Percentiles rank a stretch among this genome's conserved stretches.
These are phyloP conservation scores for Anisodus acutangulus DNA, from an alignment of 257 asterid genomes.

Conservation along the genomic window DNA sequence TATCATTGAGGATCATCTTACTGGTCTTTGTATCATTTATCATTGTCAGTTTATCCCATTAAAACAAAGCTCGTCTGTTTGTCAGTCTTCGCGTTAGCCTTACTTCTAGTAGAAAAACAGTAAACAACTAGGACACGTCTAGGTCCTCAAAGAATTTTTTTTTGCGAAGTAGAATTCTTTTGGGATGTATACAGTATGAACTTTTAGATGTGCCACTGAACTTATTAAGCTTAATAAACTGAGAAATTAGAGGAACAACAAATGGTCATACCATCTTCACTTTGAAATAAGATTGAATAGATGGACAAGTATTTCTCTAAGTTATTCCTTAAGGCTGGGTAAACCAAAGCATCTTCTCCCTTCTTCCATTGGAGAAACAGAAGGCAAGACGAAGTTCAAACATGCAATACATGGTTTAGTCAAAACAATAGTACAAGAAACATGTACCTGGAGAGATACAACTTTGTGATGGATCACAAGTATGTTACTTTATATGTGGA, in stretches of 20 bases:
- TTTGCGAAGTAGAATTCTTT: neutral
- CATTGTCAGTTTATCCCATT: neutral
- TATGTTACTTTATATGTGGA: constrained; percentile 1
- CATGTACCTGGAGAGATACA: constrained; percentile 1
- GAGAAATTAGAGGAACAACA: constrained; percentile 21
- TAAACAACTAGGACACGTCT: neutral
- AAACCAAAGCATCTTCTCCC: constrained; percentile 21
- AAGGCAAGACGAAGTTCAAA: constrained; percentile 19
- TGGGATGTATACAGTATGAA: neutral
- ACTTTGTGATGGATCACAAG: neutral
- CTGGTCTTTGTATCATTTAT: neutral
- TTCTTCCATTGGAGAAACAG: constrained; percentile 4
- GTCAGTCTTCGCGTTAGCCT: no score
- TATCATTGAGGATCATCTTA: neutral
- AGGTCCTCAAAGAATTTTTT: neutral
- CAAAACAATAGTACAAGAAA: constrained; percentile 11
- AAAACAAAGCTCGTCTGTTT: no score
- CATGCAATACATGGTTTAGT: constrained; percentile 19
- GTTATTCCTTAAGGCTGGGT: constrained; percentile 15
- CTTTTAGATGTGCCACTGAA: neutral
- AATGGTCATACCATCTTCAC: constrained; percentile 8
- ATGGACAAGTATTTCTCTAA: constrained; percentile 8
- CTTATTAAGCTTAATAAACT: constrained; percentile 12
- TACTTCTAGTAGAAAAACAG: neutral
- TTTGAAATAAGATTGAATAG: neutral